Evolutionary conservation across 2,329 filamentous ascomycete genomes (phyloP).

Genomic region (Diplodia sapinea): DNA sequence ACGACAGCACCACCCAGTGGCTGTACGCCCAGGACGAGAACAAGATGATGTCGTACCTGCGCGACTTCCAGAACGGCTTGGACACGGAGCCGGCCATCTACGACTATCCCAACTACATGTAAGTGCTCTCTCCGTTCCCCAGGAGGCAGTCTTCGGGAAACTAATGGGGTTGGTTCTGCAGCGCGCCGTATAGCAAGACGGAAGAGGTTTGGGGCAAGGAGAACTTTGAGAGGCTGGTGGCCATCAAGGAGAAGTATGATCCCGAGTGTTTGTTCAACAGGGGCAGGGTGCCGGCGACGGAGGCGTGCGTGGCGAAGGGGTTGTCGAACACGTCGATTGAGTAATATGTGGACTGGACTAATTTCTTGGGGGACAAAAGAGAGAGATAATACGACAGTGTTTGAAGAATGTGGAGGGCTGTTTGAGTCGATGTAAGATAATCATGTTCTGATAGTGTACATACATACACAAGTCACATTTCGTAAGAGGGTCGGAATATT

Average conservation of each 20-base stretch:
- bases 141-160: too few species aligned
- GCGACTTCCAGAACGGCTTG: conserved; percentile 23
- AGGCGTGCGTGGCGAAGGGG: conserved; percentile 20
- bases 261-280: conserved; percentile 23
- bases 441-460: not conserved
- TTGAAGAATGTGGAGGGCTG: not conserved
- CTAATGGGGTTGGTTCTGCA: not conserved
- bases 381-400: not conserved
- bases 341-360: not conserved
- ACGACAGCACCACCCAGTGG: conserved; percentile 20
- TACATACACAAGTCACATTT: not conserved
- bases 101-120: conserved; percentile 30
- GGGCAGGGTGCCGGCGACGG: conserved; percentile 13
- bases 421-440: not conserved
- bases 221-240: conserved; percentile 19
- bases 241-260: conserved; percentile 28
- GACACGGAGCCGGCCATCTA: conserved; percentile 15
- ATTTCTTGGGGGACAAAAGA: not conserved
- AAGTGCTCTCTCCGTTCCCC: not conserved
- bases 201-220: conserved; percentile 18
- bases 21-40: conserved; percentile 19
- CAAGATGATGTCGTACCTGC: conserved; percentile 25
- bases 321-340: conserved; percentile 16
- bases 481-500: not conserved
- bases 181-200: conserved; percentile 24